Base-by-base conservation (phyloP, 768 basidiomycete species). In the Tricholoma sp. region DNA sequence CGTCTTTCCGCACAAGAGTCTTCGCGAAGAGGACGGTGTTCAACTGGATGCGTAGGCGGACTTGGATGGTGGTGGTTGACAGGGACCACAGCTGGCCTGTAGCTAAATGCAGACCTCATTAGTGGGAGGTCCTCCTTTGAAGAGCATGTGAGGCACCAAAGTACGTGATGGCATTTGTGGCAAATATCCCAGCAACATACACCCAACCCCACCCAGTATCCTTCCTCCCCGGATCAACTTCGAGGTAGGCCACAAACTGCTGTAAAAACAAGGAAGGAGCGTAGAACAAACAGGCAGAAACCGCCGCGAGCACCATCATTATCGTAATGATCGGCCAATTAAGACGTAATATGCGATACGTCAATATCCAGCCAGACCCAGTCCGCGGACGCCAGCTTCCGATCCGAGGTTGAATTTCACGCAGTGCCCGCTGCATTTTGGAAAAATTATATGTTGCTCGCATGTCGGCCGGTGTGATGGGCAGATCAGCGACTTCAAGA, bases 21-120 rank as follows among this genome's bases (percentile, higher is more conserved):
- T 95, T 95, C n/a, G 84, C 83, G 67, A 89, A 94, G 6, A 95
- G 76, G 53, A 86, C 79, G n/a, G 89, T 84, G 72, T 93, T 93
- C 47, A 95, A 76, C 64, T 94, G 89, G 31, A 86, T 78, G 50
- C 81, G 82, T 24, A 94, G 69, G 31, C 85, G 79, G 52, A 84
- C 82, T 73, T 91, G 87, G 31, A 94, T 69, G 5, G 76, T 79
- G 1, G 86, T 89, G 0, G 83, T 86, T 3, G 88, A 74, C 50
- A 88, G 49, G 8, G 83, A 85, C 86, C 85, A 89, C 21, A 91
- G 71, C 62, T 91, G 89, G 6, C 80, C 85, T 39, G 81, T 83
- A 43, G 80, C 86, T 86, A 14, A 32, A 7, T 14, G 12, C 24
- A 5, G 5, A 47, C 46, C 24, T 27, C 4, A 47, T 47, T 47